Base-by-base conservation (phyloP, 495 filamentous ascomycete species). In the Entonaema liquescens region DNA sequence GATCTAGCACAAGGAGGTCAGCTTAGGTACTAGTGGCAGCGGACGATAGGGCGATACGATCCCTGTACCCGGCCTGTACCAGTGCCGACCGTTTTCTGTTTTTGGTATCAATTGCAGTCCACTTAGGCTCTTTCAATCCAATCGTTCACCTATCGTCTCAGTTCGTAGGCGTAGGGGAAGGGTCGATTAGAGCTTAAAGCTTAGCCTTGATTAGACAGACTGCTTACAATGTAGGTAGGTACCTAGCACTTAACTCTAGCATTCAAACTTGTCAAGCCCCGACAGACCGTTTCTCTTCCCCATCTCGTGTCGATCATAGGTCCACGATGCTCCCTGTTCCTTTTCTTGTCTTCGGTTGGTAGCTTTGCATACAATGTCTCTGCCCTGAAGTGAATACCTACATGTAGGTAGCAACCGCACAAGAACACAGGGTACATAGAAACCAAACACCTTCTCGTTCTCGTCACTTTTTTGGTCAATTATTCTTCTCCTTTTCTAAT, bases 301-400 rank as follows among this genome's bases (percentile, higher is more conserved):
- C 61, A 56, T 73, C 70, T 68, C 65, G 60, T 68, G 70, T 68
- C 38, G 23, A 65, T 73, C 65, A 59, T 65, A 68, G 70, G 56
- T 65, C 70, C 61, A 73, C 70, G 70, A 73, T 68, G 38, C 38
- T 61, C 56, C 59, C 59, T 68, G 61, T 65, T 65, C 53, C 25
- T 66, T 65, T 55, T 49, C 44, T 53, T 62, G 11, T 59, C 56
- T 65, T 62, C 62, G 57, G 65, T 73, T 73, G 65, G 60, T 68
- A 73, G 29, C 61, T 59, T 59, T 54, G 70, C 70, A 65, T 73
- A 65, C 70, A 69, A 68, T 68, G 65, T 73, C 57, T 68, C 65
- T 72, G 38, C 17, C 26, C 50, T 29, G 60, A 25, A 59, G 31
- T 64, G 8, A 61, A 65, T 65, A n/a, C n/a, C n/a, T n/a, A n/a